Conservation (phyloP, 225 moss, liverwort and hornwort species). For the Anthoceros angustus region DNA sequence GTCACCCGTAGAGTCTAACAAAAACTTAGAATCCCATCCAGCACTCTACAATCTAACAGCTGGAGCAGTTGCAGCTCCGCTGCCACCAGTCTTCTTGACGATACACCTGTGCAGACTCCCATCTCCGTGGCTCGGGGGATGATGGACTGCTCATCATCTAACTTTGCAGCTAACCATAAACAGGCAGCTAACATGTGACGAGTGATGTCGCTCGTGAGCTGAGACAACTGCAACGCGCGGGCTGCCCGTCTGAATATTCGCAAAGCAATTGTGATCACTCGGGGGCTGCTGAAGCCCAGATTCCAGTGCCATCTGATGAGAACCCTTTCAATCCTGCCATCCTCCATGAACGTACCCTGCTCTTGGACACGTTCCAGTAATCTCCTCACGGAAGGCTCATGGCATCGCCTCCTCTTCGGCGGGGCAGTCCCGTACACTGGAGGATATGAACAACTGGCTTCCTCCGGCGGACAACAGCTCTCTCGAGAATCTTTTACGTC, state of each 20-base stretch:
- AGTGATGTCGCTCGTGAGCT: constrained; percentile 11
- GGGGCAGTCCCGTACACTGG: background rate
- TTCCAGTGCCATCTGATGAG: constrained; percentile 39
- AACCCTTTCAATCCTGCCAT: constrained; percentile 14
- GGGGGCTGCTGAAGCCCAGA: constrained; percentile 27
- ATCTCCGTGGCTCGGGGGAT: constrained; percentile 25
- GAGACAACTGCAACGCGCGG: constrained; percentile 9
- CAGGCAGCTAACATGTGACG: constrained; percentile 29
- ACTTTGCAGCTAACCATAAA: constrained; percentile 21
- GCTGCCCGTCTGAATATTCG: constrained; percentile 18
- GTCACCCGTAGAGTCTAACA: too few relatives aligned
- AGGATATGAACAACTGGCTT: constrained; percentile 3
- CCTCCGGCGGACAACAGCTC: constrained; percentile 5
- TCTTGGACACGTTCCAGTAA: constrained; percentile 15
- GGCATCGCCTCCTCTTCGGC: constrained; percentile 19
- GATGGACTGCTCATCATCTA: constrained; percentile 27
- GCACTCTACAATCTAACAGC: constrained; percentile 19
- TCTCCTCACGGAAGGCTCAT: constrained; percentile 12
- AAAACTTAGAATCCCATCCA: background rate
- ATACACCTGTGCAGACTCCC: constrained; percentile 23
- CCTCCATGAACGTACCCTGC: constrained; percentile 4
- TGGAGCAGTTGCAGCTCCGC: constrained; percentile 23
- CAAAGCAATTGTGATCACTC: constrained; percentile 24
- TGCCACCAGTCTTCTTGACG: constrained; percentile 15
- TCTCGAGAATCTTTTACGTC: background rate